Base-by-base conservation (phyloP, 208 protist genomes). In the Leishmania tarentolae region DNA sequence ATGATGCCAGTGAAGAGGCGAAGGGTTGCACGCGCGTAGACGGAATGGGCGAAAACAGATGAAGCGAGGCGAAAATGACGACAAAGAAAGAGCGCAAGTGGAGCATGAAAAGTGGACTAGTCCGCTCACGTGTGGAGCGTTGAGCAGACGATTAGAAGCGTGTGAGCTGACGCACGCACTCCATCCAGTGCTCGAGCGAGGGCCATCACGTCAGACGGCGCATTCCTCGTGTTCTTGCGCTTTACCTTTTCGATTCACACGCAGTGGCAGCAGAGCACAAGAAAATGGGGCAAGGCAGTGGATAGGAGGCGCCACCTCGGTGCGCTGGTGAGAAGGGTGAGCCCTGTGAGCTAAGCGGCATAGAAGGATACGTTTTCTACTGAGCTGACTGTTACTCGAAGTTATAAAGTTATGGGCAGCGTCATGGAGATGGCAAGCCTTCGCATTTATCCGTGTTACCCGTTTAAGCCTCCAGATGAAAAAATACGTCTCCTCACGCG, bases 401-500 rank as follows among this genome's bases (percentile, higher is more conserved):
- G 59, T 63, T 37, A 66, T 28, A 37, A 69, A 37, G 44, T 37
- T 37, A 50, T 50, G 19, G 53, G 1, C 37, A 6, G n/a, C 66
- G 44, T 17, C 11, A 4, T 21, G 11, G 21, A 63, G 4, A 77
- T 37, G 17, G 24, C n/a, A 44, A n/a, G 15, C 9, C 31, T 28
- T 9, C 2, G 0, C n/a, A 73, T 73, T 50, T 8, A 9, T 4
- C 37, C 0, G 28, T n/a, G 28, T 50, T 73, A 28, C 24, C 69
- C 42, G 2, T 7, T 17, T 21, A n/a, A n/a, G 8, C 11, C 3
- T 71, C 37, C 21, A 28, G 42, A 31, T 11, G 3, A 31, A 19
- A 28, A 28, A 53, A 17, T 50, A 35, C 9, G 13, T 8, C 69
- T 21, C 9, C 24, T 73, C 69, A 94, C 0, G 91, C 92, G 74